Conservation (phyloP, 2,329 filamentous ascomycete genomes). For the Mariannaea sp. region DNA sequence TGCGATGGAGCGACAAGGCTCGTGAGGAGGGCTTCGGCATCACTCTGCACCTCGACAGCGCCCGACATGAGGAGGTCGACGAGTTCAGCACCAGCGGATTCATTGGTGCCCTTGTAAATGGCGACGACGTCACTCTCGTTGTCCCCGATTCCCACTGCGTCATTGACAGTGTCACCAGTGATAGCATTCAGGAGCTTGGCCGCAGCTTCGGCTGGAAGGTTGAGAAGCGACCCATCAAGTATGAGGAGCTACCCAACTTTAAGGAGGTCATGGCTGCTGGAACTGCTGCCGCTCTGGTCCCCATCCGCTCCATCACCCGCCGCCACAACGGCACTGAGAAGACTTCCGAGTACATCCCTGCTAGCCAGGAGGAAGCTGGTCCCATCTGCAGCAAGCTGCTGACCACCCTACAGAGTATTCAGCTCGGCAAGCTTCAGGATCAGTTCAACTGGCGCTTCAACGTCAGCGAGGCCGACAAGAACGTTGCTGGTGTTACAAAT, state of each 20-base stretch:
- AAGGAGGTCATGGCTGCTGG: slow-evolving; percentile 87
- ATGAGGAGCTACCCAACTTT: slow-evolving; percentile 59
- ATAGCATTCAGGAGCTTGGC: slow-evolving; percentile 77
- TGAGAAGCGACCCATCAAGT: slow-evolving; percentile 73
- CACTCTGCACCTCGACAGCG: slow-evolving; percentile 89
- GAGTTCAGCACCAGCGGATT: slow-evolving; percentile 97
- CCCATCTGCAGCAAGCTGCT: slow-evolving; percentile 75
- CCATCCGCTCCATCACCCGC: slow-evolving; percentile 88
- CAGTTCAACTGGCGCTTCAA: slow-evolving; percentile 71
- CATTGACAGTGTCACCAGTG: slow-evolving; percentile 84
- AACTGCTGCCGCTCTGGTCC: slow-evolving; percentile 88
- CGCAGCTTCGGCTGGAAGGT: slow-evolving; percentile 82
- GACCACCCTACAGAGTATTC: slow-evolving; percentile 79
- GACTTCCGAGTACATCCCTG: slow-evolving; percentile 60
- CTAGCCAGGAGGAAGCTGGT: slow-evolving; percentile 69
- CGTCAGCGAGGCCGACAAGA: slow-evolving; percentile 52
- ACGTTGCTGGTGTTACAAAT: slow-evolving; percentile 41
- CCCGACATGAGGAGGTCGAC: slow-evolving; percentile 82
- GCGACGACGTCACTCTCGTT: slow-evolving; percentile 70
- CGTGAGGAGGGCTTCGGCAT: slow-evolving; percentile 84
- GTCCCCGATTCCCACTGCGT: slow-evolving; percentile 88
- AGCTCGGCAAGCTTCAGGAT: slow-evolving; percentile 80
- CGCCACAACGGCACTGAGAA: slow-evolving; percentile 50
- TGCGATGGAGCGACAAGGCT: slow-evolving; percentile 85
- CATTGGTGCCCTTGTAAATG: slow-evolving; percentile 72